Evolutionary conservation across 2,329 filamentous ascomycete genomes (phyloP).

Genomic region (Dothistroma septosporum): DNA sequence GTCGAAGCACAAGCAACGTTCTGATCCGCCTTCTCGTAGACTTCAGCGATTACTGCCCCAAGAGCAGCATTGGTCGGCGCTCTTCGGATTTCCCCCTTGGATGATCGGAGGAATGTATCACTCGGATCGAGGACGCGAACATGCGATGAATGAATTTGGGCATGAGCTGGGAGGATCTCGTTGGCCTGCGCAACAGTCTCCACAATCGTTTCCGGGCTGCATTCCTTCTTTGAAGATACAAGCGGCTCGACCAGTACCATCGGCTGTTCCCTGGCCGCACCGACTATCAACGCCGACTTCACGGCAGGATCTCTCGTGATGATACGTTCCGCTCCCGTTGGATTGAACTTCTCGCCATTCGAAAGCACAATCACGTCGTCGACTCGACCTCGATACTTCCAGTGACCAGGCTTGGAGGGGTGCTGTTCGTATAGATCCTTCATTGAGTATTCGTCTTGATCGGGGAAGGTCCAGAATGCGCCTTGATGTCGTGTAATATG

Average conservation of each 20-base stretch:
- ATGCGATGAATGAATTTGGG: slow-evolving; percentile 41
- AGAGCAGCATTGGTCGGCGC: slow-evolving; percentile 8
- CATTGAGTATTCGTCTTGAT: slow-evolving; percentile 1
- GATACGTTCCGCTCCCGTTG: slow-evolving; percentile 9
- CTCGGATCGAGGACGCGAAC: slow-evolving; percentile 35
- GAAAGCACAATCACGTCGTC: slow-evolving; percentile 10
- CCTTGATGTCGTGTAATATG: not conserved
- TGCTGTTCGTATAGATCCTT: slow-evolving; percentile 8
- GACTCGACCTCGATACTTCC: slow-evolving; percentile 6
- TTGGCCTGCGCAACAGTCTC: slow-evolving; percentile 44
- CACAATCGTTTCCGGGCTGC: slow-evolving; percentile 41
- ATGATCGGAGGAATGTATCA: slow-evolving; percentile 12
- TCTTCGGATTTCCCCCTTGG: slow-evolving; percentile 14
- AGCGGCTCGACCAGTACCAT: slow-evolving; percentile 31
- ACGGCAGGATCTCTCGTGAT: slow-evolving; percentile 23
- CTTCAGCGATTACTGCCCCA: not conserved
- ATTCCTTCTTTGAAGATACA: slow-evolving; percentile 10
- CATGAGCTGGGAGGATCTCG: slow-evolving; percentile 39
- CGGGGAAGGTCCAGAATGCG: slow-evolving; percentile 5
- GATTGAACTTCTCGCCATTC: slow-evolving; percentile 9
- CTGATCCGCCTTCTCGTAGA: not conserved
- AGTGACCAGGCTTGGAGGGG: slow-evolving; percentile 4
- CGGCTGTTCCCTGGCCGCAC: slow-evolving; percentile 28
- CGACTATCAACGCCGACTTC: slow-evolving; percentile 33
- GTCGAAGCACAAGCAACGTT: not conserved